phyloP scores from a whole-genome alignment of 768 basidiomycete genomes.

The Lactarius sp. region DNA sequence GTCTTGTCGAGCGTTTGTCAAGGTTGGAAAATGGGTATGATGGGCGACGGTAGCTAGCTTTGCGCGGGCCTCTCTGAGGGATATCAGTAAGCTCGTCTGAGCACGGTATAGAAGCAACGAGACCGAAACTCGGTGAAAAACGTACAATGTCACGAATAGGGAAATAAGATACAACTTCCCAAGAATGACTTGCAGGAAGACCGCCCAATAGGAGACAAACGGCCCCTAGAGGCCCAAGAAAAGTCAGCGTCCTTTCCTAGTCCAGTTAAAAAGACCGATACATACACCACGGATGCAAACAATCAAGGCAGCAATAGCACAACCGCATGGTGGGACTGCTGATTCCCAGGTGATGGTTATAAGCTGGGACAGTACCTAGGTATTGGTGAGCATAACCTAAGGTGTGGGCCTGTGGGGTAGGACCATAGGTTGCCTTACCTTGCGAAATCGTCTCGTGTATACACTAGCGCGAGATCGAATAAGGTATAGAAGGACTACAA shows the following conservation, averaged over 20 bases:
- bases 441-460: conserved; percentile 13
- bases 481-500: conserved; percentile 17
- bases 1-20: background rate
- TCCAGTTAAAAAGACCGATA: background rate
- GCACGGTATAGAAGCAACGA: background rate
- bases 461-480: conserved; percentile 5
- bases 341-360: conserved; percentile 30
- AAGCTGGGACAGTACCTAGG: conserved; percentile 18
- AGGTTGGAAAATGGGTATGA: conserved; percentile 12
- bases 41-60: background rate
- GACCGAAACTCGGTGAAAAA: background rate
- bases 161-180: conserved; percentile 34
- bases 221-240: conserved; percentile 9
- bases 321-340: conserved; percentile 29
- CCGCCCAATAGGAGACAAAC: conserved; percentile 28
- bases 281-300: conserved; percentile 17
- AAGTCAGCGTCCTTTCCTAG: background rate
- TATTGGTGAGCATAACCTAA: background rate
- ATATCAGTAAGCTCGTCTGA: background rate
- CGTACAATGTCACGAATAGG: conserved; percentile 31
- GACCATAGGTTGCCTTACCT: background rate
- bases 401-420: no score
- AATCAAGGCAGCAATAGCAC: conserved; percentile 28
- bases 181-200: conserved; percentile 29
- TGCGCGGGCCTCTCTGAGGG: conserved; percentile 15